Percentiles rank a stretch among this genome's conserved stretches.
phyloP scores from a whole-genome alignment of 1,139 yeast genomes.

The Blastobotrys proliferans region DNA sequence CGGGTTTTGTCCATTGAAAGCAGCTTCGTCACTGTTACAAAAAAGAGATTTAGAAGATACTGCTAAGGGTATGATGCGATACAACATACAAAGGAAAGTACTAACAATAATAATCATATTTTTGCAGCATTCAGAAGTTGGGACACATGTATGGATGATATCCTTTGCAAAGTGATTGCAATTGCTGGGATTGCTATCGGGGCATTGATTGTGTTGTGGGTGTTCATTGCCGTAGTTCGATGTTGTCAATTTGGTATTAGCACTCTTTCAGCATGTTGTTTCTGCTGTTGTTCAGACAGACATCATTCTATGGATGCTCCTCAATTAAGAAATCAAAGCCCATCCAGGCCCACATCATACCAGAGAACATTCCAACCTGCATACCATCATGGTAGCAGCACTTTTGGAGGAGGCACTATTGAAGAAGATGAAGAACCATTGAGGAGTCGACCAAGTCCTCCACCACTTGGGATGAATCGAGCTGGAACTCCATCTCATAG shows the following conservation, averaged over 20 bases:
- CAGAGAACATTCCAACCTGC: constrained; percentile 11
- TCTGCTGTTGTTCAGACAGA: constrained; percentile 37
- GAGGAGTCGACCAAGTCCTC: neutral
- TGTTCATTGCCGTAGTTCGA: constrained; percentile 39
- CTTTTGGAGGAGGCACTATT: constrained; percentile 4
- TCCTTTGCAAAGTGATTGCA: constrained; percentile 68
- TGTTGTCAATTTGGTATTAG: constrained; percentile 41
- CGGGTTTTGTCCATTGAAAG: neutral
- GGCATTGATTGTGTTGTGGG: constrained; percentile 35
- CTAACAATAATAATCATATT: neutral
- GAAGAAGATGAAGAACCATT: neutral
- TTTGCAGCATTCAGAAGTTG: constrained; percentile 56
- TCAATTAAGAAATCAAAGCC: constrained; percentile 1
- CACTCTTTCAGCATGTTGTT: constrained; percentile 39
- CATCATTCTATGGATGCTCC: constrained; percentile 16
- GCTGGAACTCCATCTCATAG: constrained; percentile 5
- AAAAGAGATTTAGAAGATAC: constrained; percentile 15
- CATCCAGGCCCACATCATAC: constrained; percentile 1
- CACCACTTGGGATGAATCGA: neutral
- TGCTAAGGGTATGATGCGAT: constrained; percentile 15
- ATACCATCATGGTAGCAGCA: constrained; percentile 5
- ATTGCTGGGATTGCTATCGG: constrained; percentile 70
- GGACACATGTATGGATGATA: constrained; percentile 79
- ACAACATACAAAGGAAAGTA: neutral
- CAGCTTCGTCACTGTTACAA: constrained; percentile 6